phyloP scores from a whole-genome alignment of 2,329 filamentous ascomycete species.

The Fusarium euwallaceae region DNA sequence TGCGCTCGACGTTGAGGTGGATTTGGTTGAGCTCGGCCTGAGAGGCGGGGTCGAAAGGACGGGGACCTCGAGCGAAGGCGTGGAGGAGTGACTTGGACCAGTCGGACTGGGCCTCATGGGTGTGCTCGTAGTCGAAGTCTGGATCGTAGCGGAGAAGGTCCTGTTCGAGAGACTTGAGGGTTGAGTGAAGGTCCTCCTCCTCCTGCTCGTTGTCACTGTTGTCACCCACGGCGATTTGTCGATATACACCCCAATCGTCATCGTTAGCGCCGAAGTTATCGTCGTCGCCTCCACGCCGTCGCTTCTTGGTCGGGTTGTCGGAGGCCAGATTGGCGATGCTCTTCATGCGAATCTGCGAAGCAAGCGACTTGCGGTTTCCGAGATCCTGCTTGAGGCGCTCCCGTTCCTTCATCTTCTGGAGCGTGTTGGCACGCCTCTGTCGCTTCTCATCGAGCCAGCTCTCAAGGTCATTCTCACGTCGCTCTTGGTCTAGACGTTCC shows the following conservation, averaged over 20 bases:
- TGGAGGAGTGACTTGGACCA: conserved; percentile 95
- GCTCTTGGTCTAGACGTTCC: conserved; percentile 85
- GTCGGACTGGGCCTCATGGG: conserved; percentile 90
- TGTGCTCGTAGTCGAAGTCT: conserved; percentile 91
- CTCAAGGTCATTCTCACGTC: conserved; percentile 86
- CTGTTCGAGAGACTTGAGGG: conserved; percentile 82
- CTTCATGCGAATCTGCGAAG: conserved; percentile 98
- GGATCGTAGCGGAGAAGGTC: conserved; percentile 90
- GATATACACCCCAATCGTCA: conserved; percentile 97
- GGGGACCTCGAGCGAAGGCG: conserved; percentile 88
- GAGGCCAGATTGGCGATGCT: conserved; percentile 95
- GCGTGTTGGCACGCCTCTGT: conserved; percentile 74
- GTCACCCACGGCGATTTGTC: conserved; percentile 88
- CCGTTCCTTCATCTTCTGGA: conserved; percentile 91
- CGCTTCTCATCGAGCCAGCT: conserved; percentile 88
- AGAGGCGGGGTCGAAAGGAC: conserved; percentile 84
- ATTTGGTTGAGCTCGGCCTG: conserved; percentile 87
- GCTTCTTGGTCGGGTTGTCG: conserved; percentile 86
- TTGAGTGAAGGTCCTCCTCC: conserved; percentile 84
- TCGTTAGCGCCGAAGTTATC: conserved; percentile 98
- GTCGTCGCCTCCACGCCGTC: conserved; percentile 88
- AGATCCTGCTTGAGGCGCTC: conserved; percentile 94
- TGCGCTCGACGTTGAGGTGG: conserved; percentile 96
- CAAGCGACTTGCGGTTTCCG: conserved; percentile 95
- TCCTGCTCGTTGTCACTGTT: conserved; percentile 90